Percentiles rank a stretch among this genome's conserved stretches.
Evolutionary conservation across 2,329 filamentous ascomycete genomes (phyloP).

Genomic region (Orbilia brochopaga): DNA sequence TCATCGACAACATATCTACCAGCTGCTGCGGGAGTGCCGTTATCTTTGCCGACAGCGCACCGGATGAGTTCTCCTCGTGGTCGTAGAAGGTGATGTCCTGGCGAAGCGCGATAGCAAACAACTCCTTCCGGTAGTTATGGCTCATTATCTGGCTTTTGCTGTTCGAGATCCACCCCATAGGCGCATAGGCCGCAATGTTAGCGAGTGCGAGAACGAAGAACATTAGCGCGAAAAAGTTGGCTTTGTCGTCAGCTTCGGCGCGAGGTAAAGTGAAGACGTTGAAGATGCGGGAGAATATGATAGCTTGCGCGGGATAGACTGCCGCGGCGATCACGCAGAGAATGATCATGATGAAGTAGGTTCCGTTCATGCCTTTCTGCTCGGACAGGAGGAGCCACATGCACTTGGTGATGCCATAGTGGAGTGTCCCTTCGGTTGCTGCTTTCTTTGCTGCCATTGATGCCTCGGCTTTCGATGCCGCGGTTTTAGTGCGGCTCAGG

Average conservation of each 20-base stretch:
- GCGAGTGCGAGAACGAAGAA: constrained; percentile 67
- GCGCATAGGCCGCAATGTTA: constrained; percentile 57
- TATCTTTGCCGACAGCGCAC: constrained; percentile 56
- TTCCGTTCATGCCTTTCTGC: constrained; percentile 62
- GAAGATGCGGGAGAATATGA: constrained; percentile 65
- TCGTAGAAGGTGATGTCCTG: constrained; percentile 57
- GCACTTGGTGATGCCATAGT: constrained; percentile 61
- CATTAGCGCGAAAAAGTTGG: constrained; percentile 71
- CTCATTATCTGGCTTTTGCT: constrained; percentile 37
- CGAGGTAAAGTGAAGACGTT: constrained; percentile 61
- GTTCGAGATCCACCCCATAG: constrained; percentile 52
- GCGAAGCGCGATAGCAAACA: constrained; percentile 63
- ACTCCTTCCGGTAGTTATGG: constrained; percentile 52
- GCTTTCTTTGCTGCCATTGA: constrained; percentile 45
- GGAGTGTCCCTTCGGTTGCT: constrained; percentile 50
- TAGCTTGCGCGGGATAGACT: constrained; percentile 63
- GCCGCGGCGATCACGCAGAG: constrained; percentile 59
- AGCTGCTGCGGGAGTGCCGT: constrained; percentile 59
- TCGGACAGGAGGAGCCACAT: constrained; percentile 67
- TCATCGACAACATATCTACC: constrained; percentile 63
- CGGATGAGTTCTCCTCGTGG: constrained; percentile 54
- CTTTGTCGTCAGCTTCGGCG: constrained; percentile 57
- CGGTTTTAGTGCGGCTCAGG: constrained; percentile 36
- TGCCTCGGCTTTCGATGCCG: constrained; percentile 44
- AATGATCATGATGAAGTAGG: constrained; percentile 63